Percentiles rank a stretch among this genome's conserved stretches.
These are phyloP conservation scores for Irpex rosettiformis DNA, from an alignment of 1,284 basidiomycete species.

Conservation along the genomic window DNA sequence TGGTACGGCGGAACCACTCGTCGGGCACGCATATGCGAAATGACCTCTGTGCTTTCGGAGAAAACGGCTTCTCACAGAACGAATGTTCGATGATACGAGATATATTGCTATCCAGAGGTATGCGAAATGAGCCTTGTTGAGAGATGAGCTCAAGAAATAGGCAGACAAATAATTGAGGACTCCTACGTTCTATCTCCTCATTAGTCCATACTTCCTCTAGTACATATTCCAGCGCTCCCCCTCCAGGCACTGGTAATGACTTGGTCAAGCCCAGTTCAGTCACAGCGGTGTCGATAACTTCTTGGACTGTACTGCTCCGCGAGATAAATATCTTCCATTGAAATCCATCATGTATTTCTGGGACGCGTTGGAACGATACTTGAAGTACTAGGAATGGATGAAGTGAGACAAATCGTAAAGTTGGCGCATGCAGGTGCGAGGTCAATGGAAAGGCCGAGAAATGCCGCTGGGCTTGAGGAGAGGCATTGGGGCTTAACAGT, in stretches of 20 bases:
- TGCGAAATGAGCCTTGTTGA: slow-evolving; percentile 20
- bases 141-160: neutral
- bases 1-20: slow-evolving; percentile 74
- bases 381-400: slow-evolving; percentile 56
- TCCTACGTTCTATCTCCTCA: slow-evolving; percentile 44
- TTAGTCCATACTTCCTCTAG: slow-evolving; percentile 62
- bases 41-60: slow-evolving; percentile 23
- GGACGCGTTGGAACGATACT: slow-evolving; percentile 66
- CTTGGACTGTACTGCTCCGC: slow-evolving; percentile 45
- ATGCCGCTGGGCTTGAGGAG: slow-evolving; percentile 40
- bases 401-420: slow-evolving; percentile 68
- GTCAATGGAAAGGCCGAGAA: slow-evolving; percentile 75
- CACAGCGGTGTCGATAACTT: slow-evolving; percentile 50
- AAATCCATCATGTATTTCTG: slow-evolving; percentile 76
- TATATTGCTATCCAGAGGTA: slow-evolving; percentile 21
- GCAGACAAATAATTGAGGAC: slow-evolving; percentile 19
- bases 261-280: slow-evolving; percentile 71
- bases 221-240: slow-evolving; percentile 60
- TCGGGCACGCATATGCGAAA: slow-evolving; percentile 72
- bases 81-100: slow-evolving; percentile 41
- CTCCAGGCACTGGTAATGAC: slow-evolving; percentile 55
- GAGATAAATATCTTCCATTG: slow-evolving; percentile 63
- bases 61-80: slow-evolving; percentile 14
- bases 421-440: slow-evolving; percentile 64
- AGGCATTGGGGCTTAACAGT: slow-evolving; percentile 38